Conservation (phyloP, 2,329 filamentous ascomycete genomes). For the Verticillium albo-atrum region DNA sequence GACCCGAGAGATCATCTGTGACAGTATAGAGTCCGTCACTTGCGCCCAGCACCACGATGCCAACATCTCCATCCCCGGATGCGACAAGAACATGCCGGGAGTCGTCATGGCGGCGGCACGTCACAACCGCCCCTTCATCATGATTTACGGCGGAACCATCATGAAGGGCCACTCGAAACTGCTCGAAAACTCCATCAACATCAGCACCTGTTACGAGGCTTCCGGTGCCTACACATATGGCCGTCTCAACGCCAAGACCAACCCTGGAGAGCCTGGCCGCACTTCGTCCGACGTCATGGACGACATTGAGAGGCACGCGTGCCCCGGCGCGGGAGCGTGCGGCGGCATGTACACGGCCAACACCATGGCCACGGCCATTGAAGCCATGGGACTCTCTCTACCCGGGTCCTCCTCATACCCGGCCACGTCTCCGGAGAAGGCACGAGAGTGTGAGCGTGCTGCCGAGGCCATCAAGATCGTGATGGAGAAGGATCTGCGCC, state of each 20-base stretch:
- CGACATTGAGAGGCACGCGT: conserved; percentile 76
- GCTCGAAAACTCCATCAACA: conserved; percentile 76
- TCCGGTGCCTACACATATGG: conserved; percentile 78
- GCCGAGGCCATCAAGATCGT: conserved; percentile 74
- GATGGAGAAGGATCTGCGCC: conserved; percentile 79
- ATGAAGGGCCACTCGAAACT: conserved; percentile 78
- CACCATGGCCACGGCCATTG: conserved; percentile 87
- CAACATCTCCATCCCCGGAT: conserved; percentile 88
- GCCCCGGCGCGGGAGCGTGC: conserved; percentile 61
- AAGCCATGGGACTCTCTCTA: conserved; percentile 79
- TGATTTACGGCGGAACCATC: conserved; percentile 94
- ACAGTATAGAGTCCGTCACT: conserved; percentile 90
- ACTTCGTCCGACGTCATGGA: conserved; percentile 74
- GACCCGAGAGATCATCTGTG: conserved; percentile 86
- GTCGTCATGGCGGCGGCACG: conserved; percentile 86
- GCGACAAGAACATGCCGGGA: conserved; percentile 98
- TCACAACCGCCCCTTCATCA: conserved; percentile 87
- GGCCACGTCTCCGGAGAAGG: conserved; percentile 75
- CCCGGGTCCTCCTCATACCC: conserved; percentile 83
- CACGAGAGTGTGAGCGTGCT: conserved; percentile 78
- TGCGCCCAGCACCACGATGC: conserved; percentile 91
- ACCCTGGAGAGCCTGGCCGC: conserved; percentile 57
- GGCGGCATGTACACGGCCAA: conserved; percentile 93
- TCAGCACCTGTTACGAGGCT: conserved; percentile 84
- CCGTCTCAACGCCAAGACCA: conserved; percentile 65